These are phyloP conservation scores for Fragaria iinumae DNA, from an alignment of 306 rosid species.

Conservation along the genomic window DNA sequence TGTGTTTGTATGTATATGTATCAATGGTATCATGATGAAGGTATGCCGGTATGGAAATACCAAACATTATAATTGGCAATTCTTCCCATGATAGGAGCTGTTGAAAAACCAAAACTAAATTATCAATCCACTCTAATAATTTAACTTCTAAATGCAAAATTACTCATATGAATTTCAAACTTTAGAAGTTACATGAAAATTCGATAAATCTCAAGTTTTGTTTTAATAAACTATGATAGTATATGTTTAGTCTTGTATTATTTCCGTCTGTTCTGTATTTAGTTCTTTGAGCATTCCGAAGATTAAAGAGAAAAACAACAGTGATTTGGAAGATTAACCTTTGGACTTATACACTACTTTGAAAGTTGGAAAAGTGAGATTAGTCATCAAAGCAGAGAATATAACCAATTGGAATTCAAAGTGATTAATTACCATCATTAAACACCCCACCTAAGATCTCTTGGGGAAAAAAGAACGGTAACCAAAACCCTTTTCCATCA, in stretches of 20 bases:
- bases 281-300: not conserved
- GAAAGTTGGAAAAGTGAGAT: slow-evolving; percentile 15
- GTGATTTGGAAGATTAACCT: slow-evolving; percentile 6
- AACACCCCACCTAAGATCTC: slow-evolving; percentile 12
- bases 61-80: not conserved
- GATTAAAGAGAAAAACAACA: not conserved
- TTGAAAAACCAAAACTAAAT: too few relatives aligned
- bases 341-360: not conserved
- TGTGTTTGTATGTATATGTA: not conserved
- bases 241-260: too few relatives aligned
- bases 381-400: slow-evolving; percentile 16
- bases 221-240: not conserved
- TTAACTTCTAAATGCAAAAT: not conserved
- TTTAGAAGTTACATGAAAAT: not conserved
- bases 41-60: not conserved
- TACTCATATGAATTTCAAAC: not conserved
- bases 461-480: too few relatives aligned
- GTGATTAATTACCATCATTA: slow-evolving; percentile 4
- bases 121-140: too few relatives aligned
- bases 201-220: not conserved
- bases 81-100: not conserved
- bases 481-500: slow-evolving; percentile 1
- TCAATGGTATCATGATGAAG: not conserved
- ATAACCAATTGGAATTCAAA: slow-evolving; percentile 1
- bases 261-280: not conserved